A percentile compares a stretch with the other conserved stretches of the same genome.
Evolutionary conservation across 768 basidiomycete species (phyloP).

Genomic region (Phylloporus sp.): DNA sequence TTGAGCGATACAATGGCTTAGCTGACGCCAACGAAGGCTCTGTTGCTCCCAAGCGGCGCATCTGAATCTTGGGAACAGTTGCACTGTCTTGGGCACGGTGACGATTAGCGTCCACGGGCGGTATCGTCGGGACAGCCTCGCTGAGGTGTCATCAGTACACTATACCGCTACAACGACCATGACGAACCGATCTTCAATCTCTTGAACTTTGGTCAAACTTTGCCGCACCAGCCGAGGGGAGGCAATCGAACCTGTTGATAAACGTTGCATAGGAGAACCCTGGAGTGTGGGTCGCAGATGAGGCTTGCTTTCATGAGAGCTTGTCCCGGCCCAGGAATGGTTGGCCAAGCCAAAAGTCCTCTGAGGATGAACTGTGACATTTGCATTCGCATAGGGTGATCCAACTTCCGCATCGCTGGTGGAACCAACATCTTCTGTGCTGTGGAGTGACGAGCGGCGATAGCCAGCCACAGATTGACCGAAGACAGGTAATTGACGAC

Average conservation of each 20-base stretch:
- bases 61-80: background rate
- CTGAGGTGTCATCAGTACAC: conserved; percentile 8
- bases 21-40: background rate
- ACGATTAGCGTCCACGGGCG: background rate
- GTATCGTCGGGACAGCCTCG: background rate
- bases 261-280: background rate
- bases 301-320: conserved; percentile 11
- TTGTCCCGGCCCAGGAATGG: background rate
- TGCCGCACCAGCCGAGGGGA: background rate
- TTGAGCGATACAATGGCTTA: background rate
- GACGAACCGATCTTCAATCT: conserved; percentile 10
- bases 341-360: background rate
- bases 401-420: conserved; percentile 1
- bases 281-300: conserved; percentile 1
- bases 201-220: background rate
- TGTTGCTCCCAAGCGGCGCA: background rate
- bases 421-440: background rate
- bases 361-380: background rate
- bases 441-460: background rate
- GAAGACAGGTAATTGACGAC: background rate
- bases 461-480: background rate
- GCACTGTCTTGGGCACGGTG: background rate
- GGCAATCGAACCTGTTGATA: background rate
- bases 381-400: background rate
- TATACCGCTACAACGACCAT: background rate